phyloP scores from a whole-genome alignment of 1,139 yeast genomes.

The Yamadazyma sp. region DNA sequence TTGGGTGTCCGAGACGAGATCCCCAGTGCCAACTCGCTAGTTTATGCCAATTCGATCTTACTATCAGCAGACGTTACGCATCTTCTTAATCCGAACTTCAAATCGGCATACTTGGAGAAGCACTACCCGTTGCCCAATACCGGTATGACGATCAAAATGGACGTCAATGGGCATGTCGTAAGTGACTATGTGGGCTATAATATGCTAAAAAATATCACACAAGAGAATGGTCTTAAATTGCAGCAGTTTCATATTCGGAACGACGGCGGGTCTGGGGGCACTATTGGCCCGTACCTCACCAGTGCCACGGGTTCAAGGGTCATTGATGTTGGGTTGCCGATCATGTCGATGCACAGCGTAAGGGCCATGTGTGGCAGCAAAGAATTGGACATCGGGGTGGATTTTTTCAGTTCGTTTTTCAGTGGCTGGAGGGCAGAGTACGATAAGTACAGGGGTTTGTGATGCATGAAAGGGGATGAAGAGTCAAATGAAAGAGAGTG shows the following conservation, averaged over 20 bases:
- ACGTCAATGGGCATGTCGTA: conserved; percentile 79
- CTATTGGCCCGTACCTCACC: conserved; percentile 73
- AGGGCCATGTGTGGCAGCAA: conserved; percentile 72
- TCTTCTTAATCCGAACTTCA: conserved; percentile 62
- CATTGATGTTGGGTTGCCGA: conserved; percentile 76
- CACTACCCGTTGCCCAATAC: conserved; percentile 79
- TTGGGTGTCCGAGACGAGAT: conserved; percentile 14
- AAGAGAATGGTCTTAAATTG: conserved; percentile 53
- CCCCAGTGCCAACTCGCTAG: conserved; percentile 41
- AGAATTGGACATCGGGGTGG: conserved; percentile 67
- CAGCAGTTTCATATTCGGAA: conserved; percentile 75
- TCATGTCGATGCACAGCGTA: conserved; percentile 78
- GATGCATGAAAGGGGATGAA: background rate
- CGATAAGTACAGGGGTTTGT: conserved; percentile 7
- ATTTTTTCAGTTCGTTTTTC: conserved; percentile 65
- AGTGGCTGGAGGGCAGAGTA: conserved; percentile 48
- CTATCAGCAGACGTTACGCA: conserved; percentile 71
- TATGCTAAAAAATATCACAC: conserved; percentile 63
- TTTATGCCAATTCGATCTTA: conserved; percentile 39
- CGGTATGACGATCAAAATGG: conserved; percentile 70
- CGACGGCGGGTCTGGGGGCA: conserved; percentile 74
- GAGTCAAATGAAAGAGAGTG: background rate
- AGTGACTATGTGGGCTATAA: conserved; percentile 74
- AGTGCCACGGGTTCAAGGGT: conserved; percentile 72
- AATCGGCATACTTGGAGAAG: conserved; percentile 60